Evolutionary conservation across 129 eudicot genomes (phyloP), one percentile per base, ranked within the genome.

Genomic region (sunflower (Helianthus annuus)): DNA sequence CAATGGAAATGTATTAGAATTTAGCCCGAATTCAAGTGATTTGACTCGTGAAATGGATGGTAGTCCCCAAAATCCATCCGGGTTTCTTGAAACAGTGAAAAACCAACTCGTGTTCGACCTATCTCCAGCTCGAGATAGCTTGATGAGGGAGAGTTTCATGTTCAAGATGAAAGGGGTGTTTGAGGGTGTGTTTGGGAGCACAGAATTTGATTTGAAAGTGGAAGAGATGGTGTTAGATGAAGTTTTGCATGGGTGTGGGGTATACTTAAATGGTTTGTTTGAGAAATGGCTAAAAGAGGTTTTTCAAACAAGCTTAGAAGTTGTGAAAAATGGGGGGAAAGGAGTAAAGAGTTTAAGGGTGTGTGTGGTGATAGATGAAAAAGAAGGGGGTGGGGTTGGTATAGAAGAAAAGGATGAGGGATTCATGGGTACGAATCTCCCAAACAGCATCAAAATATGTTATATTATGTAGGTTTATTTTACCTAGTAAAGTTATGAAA

Each of bases 231-330:
- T 89, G 74, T 71, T 89, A 70, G 89, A 82, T 74, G 84, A 86
- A 73, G 69, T 89, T n/a, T 76, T 84, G 51, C 52, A 39, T 27
- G 87, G 96, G 39, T 84, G 75, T 69, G 96, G 89, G 54, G 56
- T 68, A 72, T 84, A 82, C 76, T 86, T 84, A 48, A 74, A 86
- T 68, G 77, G 78, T 68, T 75, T 89, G 86, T 89, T 89, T 84
- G 92, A 85, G 46, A 74, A 86, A 75, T 89, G 96, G 96, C 85
- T 86, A 59, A 89, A 84, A 86, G 96, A 89, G 73, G 74, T 89
- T 84, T 89, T 89, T 66, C 85, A 86, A 86, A 80, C 86, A 54
- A 90, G 89, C 79, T 81, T 90, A 81, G 46, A 62, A 42, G 67
- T 66, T 16, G 82, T 75, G 64, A 80, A 65, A 69, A 69, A 42